Evolutionary conservation across 1,139 yeast species (phyloP).

Genomic region (Protomyces inouyei): DNA sequence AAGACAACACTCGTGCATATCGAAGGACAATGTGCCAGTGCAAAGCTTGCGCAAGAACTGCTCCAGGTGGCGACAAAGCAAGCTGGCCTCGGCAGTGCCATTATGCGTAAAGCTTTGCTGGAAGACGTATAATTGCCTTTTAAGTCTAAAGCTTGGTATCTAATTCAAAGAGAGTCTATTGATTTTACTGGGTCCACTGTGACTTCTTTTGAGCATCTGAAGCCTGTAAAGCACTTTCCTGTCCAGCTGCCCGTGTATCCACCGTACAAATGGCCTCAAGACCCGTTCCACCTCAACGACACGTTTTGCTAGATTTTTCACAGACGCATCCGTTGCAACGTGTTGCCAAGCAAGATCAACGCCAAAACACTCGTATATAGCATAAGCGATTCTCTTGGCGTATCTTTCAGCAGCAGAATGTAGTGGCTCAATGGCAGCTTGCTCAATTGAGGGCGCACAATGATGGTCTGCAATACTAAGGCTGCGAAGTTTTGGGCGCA

Average conservation of each 20-base stretch:
- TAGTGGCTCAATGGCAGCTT: too few relatives aligned
- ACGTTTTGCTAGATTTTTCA: slow-evolving; percentile 7
- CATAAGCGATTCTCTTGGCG: slow-evolving; percentile 19
- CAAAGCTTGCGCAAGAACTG: neutral
- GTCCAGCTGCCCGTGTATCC: neutral
- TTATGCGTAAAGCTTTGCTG: neutral
- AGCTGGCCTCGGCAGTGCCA: neutral
- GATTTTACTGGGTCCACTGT: neutral
- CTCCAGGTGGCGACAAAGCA: neutral
- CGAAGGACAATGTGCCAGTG: neutral
- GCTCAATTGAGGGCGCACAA: too few relatives aligned
- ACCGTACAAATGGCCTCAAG: slow-evolving; percentile 15
- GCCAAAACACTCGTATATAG: slow-evolving; percentile 5
- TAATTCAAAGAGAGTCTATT: neutral
- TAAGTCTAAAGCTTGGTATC: neutral
- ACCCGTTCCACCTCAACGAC: slow-evolving; percentile 2
- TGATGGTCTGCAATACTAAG: too few relatives aligned
- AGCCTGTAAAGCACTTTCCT: neutral
- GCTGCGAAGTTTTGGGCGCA: too few relatives aligned
- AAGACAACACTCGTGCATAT: neutral
- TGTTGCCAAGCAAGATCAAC: slow-evolving; percentile 21
- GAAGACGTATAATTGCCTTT: neutral
- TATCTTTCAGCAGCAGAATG: slow-evolving; percentile 1
- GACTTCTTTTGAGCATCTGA: neutral
- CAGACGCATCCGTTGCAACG: slow-evolving; percentile 14